These are phyloP conservation scores for Hirschioporus abietinus DNA, from an alignment of 768 basidiomycete species.

Conservation along the genomic window DNA sequence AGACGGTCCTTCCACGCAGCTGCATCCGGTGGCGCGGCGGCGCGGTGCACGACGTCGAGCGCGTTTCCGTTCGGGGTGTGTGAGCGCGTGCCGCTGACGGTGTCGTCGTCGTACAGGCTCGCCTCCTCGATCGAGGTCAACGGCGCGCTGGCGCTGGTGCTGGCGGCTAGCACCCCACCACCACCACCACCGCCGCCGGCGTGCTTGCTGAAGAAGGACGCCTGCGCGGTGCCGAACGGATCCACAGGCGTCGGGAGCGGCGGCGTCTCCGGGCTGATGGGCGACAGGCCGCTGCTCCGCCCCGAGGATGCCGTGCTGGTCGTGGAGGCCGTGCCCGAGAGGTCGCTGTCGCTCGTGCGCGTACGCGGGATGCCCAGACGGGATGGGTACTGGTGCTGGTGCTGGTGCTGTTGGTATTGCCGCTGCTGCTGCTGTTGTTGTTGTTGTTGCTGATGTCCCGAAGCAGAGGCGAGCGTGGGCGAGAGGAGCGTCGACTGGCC, in stretches of 20 bases:
- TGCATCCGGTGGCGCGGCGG: too few relatives aligned
- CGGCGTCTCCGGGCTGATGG: background rate
- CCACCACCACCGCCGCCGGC: too few relatives aligned
- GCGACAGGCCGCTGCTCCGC: background rate
- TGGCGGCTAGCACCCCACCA: background rate
- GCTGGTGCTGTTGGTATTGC: background rate
- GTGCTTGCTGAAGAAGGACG: background rate
- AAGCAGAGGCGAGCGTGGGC: background rate
- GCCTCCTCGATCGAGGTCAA: background rate
- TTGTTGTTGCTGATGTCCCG: background rate
- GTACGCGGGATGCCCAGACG: background rate
- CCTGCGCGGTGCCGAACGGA: background rate
- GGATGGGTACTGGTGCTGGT: background rate
- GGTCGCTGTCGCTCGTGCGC: background rate
- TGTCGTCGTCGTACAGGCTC: background rate
- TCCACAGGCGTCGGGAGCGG: background rate
- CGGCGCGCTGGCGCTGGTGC: background rate
- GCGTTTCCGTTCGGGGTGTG: background rate
- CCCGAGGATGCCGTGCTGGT: background rate
- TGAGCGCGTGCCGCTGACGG: background rate
- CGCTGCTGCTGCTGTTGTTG: background rate
- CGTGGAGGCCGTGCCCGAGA: background rate
- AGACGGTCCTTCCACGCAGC: background rate
- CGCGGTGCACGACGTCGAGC: too few relatives aligned
- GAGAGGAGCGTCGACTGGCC: background rate